phyloP scores from a whole-genome alignment of 2,329 filamentous ascomycete genomes.

The Aphanocladium album region DNA sequence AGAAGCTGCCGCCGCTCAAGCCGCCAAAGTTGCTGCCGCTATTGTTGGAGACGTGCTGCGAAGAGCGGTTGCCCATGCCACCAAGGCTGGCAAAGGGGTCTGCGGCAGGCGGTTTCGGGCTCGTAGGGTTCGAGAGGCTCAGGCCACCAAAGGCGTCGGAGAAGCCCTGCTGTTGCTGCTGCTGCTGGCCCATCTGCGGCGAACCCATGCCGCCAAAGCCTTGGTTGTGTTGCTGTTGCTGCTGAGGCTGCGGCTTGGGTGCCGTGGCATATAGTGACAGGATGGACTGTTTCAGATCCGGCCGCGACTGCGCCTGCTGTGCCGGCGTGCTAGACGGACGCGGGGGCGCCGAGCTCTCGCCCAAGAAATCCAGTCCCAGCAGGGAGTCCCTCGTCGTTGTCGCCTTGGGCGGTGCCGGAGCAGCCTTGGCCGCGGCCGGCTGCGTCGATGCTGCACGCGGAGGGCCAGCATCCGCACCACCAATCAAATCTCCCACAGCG shows the following conservation, averaged over 20 bases:
- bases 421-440: conserved; percentile 46
- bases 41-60: conserved; percentile 30
- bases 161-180: conserved; percentile 37
- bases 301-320: conserved; percentile 65
- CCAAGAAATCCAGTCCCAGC: conserved; percentile 88
- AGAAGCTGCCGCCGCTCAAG: conserved; percentile 74
- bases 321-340: conserved; percentile 78
- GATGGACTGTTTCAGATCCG: conserved; percentile 96
- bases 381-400: conserved; percentile 82
- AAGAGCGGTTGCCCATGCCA: conserved; percentile 28
- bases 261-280: conserved; percentile 86
- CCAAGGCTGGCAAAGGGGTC: conserved; percentile 60
- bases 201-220: conserved; percentile 64
- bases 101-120: conserved; percentile 37
- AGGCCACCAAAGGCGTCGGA: conserved; percentile 65
- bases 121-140: conserved; percentile 38
- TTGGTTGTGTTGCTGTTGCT: conserved; percentile 45
- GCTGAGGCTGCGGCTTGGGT: conserved; percentile 65
- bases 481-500: conserved; percentile 74
- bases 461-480: conserved; percentile 57
- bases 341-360: conserved; percentile 64
- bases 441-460: conserved; percentile 71
- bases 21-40: conserved; percentile 47
- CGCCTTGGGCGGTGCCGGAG: conserved; percentile 59
- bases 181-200: conserved; percentile 41